Conservation (phyloP, 2,329 filamentous ascomycete species). For the Didymella pomorum region DNA sequence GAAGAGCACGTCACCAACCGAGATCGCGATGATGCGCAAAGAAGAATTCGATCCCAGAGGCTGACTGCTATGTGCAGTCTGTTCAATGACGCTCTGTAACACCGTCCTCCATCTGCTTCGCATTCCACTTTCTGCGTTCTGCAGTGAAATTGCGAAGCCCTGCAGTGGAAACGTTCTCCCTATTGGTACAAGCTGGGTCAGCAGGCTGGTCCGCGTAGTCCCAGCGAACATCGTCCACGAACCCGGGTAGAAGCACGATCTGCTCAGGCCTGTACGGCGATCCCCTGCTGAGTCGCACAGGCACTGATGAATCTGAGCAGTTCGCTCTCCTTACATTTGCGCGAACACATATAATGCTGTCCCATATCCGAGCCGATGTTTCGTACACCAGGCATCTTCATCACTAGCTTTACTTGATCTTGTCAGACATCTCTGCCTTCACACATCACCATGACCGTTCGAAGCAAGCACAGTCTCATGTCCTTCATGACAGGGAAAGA, state of each 20-base stretch:
- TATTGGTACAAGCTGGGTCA: constrained; percentile 21
- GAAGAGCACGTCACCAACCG: not conserved
- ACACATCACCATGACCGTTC: constrained; percentile 13
- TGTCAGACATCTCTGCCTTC: not conserved
- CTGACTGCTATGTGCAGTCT: not conserved
- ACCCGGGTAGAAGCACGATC: constrained; percentile 15
- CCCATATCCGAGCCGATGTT: constrained; percentile 6
- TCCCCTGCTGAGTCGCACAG: constrained; percentile 19
- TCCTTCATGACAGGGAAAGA: constrained; percentile 21
- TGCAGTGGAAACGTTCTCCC: constrained; percentile 7
- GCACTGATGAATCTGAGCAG: constrained; percentile 5
- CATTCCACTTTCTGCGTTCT: constrained; percentile 23
- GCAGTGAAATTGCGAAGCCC: constrained; percentile 18
- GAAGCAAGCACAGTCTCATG: constrained; percentile 23
- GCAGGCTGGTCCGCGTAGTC: constrained; percentile 18
- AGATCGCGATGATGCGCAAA: constrained; percentile 5
- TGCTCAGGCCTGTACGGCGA: constrained; percentile 17
- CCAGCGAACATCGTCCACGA: constrained; percentile 11
- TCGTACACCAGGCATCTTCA: not conserved
- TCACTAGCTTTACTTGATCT: not conserved
- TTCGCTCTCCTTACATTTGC: constrained; percentile 17
- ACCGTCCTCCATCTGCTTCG: constrained; percentile 8
- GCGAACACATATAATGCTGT: constrained; percentile 17
- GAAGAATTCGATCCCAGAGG: constrained; percentile 2
- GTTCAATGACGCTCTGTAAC: constrained; percentile 17